A percentile compares a stretch with the other conserved stretches of the same genome.
These are phyloP conservation scores for Beta macrorhiza DNA, from an alignment of 179 eudicot genomes.

Conservation along the genomic window DNA sequence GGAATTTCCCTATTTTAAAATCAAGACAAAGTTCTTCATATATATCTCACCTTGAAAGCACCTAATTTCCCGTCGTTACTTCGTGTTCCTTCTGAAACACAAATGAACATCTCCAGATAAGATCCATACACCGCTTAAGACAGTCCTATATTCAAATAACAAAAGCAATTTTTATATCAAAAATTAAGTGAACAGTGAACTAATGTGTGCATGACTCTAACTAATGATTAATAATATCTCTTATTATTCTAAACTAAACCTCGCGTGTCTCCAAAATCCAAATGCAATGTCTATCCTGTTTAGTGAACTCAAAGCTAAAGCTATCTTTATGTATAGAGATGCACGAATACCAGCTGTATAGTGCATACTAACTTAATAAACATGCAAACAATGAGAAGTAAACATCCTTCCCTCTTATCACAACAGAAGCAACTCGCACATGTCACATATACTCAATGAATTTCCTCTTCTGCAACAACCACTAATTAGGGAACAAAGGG, in stretches of 20 bases:
- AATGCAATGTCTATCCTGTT: too few relatives aligned
- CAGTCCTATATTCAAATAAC: constrained; percentile 56
- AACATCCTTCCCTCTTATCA: neutral
- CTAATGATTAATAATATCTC: too few relatives aligned
- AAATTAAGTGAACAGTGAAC: too few relatives aligned
- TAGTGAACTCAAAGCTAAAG: neutral
- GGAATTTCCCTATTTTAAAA: neutral
- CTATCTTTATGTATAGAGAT: neutral
- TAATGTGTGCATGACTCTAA: too few relatives aligned
- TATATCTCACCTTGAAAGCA: constrained; percentile 70
- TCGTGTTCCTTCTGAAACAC: constrained; percentile 96
- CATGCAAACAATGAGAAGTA: neutral
- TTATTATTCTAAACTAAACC: too few relatives aligned
- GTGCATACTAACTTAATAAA: neutral
- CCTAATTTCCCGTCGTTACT: constrained; percentile 87
- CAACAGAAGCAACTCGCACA: neutral
- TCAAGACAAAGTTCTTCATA: neutral
- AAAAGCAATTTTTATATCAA: neutral
- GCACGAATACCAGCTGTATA: neutral
- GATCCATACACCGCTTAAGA: constrained; percentile 80
- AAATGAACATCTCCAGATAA: constrained; percentile 77
- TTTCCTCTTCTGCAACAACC: too few relatives aligned
- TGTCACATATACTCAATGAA: too few relatives aligned
- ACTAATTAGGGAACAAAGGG: too few relatives aligned
- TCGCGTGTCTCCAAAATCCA: too few relatives aligned